Conservation (phyloP, 2,329 filamentous ascomycete species). For the Helotiales sp. region DNA sequence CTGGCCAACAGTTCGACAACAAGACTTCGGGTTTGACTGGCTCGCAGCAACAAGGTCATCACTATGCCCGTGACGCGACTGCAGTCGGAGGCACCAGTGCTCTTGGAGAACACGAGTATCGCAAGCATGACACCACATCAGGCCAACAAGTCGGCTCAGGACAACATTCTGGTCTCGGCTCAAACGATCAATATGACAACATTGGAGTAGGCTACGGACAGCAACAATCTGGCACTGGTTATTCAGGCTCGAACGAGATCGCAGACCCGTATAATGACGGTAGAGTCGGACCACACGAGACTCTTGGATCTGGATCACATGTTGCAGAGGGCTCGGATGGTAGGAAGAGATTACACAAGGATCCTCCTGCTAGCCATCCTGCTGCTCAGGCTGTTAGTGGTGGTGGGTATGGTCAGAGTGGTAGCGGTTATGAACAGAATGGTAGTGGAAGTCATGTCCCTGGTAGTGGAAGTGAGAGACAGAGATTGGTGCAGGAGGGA, state of each 20-base stretch:
- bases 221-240: not conserved
- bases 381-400: conserved; percentile 14
- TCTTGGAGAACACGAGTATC: conserved; percentile 11
- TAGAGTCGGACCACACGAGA: not conserved
- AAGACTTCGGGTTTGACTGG: not conserved
- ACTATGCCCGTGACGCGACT: not conserved
- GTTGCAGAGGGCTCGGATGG: conserved; percentile 10
- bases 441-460: not conserved
- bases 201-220: not conserved
- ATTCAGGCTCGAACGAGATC: not conserved
- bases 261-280: not conserved
- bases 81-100: conserved; percentile 8
- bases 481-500: conserved; percentile 5
- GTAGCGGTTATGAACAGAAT: too few relatives aligned
- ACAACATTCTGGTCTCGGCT: not conserved
- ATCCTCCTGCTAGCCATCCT: conserved; percentile 26
- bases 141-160: not conserved
- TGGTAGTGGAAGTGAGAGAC: conserved; percentile 6
- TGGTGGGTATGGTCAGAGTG: too few relatives aligned
- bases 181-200: not conserved
- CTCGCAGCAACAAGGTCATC: not conserved
- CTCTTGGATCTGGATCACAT: not conserved
- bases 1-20: not conserved
- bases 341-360: conserved; percentile 28
- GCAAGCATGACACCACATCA: conserved; percentile 6